These are phyloP conservation scores for Penicillium carneum DNA, from an alignment of 2,329 filamentous ascomycete genomes.

Conservation along the genomic window DNA sequence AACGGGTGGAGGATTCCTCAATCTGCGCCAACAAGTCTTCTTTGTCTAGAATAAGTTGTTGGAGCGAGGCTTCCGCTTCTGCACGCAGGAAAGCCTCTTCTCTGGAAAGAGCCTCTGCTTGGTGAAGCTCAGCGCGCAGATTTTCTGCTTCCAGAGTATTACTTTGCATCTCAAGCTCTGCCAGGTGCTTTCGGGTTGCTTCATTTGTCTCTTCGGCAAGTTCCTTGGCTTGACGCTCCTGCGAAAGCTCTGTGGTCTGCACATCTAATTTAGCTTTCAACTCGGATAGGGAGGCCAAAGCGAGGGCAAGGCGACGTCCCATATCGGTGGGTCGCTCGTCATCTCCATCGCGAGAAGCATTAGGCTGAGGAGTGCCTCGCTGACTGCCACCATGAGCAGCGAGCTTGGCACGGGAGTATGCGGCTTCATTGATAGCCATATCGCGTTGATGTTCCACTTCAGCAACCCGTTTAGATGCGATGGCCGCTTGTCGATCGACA, in stretches of 20 bases:
- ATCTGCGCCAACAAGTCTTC: slow-evolving; percentile 75
- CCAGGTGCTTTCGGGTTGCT: slow-evolving; percentile 80
- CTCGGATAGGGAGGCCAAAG: slow-evolving; percentile 79
- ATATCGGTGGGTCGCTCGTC: slow-evolving; percentile 74
- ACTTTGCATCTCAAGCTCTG: slow-evolving; percentile 83
- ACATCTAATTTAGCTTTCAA: slow-evolving; percentile 78
- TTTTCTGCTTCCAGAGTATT: slow-evolving; percentile 85
- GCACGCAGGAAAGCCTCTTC: slow-evolving; percentile 80
- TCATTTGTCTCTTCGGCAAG: slow-evolving; percentile 87
- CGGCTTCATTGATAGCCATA: slow-evolving; percentile 89
- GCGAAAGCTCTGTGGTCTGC: slow-evolving; percentile 73
- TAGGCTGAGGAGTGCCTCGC: slow-evolving; percentile 62
- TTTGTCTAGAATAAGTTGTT: slow-evolving; percentile 85
- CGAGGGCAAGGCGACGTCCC: slow-evolving; percentile 79
- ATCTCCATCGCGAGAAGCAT: slow-evolving; percentile 65
- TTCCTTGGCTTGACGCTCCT: slow-evolving; percentile 80
- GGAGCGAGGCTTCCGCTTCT: slow-evolving; percentile 76
- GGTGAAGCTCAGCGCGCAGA: slow-evolving; percentile 83
- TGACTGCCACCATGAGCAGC: slow-evolving; percentile 79
- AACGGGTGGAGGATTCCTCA: slow-evolving; percentile 69
- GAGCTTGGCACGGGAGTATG: slow-evolving; percentile 91
- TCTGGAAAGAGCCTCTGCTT: slow-evolving; percentile 76
- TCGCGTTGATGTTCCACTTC: slow-evolving; percentile 95
- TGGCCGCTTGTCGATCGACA: slow-evolving; percentile 84
- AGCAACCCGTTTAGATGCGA: slow-evolving; percentile 87